A percentile compares a stretch with the other conserved stretches of the same genome.
These are phyloP conservation scores for Gyromitra esculenta DNA, from an alignment of 2,329 filamentous ascomycete species.

Conservation along the genomic window DNA sequence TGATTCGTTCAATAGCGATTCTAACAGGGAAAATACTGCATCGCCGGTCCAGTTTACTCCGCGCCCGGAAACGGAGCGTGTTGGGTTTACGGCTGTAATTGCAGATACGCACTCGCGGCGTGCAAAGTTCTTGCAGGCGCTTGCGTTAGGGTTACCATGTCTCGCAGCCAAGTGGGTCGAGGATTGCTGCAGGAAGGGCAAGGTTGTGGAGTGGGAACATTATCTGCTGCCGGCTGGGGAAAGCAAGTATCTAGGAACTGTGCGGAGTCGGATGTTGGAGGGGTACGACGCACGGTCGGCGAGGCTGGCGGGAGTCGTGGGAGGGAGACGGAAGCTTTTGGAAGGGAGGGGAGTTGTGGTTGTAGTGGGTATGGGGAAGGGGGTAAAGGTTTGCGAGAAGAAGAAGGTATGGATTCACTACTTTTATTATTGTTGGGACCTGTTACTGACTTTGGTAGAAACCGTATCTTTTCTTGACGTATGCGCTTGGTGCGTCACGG, in stretches of 20 bases:
- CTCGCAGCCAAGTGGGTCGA: constrained; percentile 83
- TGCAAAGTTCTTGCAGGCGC: constrained; percentile 91
- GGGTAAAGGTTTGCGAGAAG: constrained; percentile 62
- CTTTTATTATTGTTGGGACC: constrained; percentile 16
- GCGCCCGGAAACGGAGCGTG: constrained; percentile 64
- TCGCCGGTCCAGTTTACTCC: constrained; percentile 65
- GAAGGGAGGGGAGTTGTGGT: constrained; percentile 74
- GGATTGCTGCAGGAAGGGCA: constrained; percentile 71
- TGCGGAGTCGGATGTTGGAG: constrained; percentile 74
- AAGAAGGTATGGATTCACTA: constrained; percentile 22
- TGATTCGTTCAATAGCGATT: constrained; percentile 56
- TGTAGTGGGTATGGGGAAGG: constrained; percentile 72
- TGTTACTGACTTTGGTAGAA: constrained; percentile 61
- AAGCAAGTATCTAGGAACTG: constrained; percentile 77
- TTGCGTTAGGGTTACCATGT: constrained; percentile 88
- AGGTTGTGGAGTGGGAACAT: constrained; percentile 76
- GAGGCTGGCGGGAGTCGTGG: constrained; percentile 68
- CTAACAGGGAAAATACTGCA: constrained; percentile 21
- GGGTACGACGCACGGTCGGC: constrained; percentile 70
- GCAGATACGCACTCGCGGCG: constrained; percentile 86
- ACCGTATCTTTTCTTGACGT: constrained; percentile 81
- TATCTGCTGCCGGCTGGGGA: constrained; percentile 89
- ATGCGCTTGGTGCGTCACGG: constrained; percentile 76
- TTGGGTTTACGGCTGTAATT: constrained; percentile 85
- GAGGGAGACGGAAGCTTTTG: constrained; percentile 71